Evolutionary conservation across 225 moss, liverwort and hornwort genomes (phyloP), one percentile per base, ranked within the genome.

Genomic region (Asterella californica): DNA sequence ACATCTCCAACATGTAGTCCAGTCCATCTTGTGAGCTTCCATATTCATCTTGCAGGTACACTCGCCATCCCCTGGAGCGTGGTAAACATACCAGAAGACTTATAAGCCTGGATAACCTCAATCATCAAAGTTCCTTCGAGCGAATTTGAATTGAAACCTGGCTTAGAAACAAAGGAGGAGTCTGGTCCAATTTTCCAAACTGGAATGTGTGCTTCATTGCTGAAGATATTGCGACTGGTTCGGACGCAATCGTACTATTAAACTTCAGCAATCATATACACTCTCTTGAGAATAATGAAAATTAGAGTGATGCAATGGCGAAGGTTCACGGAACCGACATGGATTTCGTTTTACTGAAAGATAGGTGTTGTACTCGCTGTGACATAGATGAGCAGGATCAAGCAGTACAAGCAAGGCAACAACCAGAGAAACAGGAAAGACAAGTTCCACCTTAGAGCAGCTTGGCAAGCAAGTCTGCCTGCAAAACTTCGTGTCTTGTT

Each of bases 31-130:
- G 87, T 67, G 99, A 95, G 73, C 93, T 86, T 81, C 95, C 93
- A 78, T 95, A 95, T 82, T 99, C 99, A 72, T 99, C 92, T 55
- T 92, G 89, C 79, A 95, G 74, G 80, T 92, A 99, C 33, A 99
- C 99, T 83, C 95, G 88, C 92, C 91, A 95, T 15, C 99, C 99
- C 86, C 99, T 99, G 78, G 19, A 6, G 71, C 21, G 21, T 24
- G 53, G 27, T 33, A 18, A 33, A 54, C 33, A 52, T 18, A 25
- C 9, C 21, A 45, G 3, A 42, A 70, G 0, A 6, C 22, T 9
- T 45, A 11, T 70, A 15, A 70, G 69, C 42, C 69, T 22, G 38
- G 1, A 45, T 42, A 38, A 22, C 21, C 21, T 70, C 21, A 70
- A 45, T 70, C 37, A 45, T 70, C 37, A 42, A 42, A 65, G 21